Conservation (phyloP, 2,329 filamentous ascomycete species). For the Colletotrichum cordylinicola region DNA sequence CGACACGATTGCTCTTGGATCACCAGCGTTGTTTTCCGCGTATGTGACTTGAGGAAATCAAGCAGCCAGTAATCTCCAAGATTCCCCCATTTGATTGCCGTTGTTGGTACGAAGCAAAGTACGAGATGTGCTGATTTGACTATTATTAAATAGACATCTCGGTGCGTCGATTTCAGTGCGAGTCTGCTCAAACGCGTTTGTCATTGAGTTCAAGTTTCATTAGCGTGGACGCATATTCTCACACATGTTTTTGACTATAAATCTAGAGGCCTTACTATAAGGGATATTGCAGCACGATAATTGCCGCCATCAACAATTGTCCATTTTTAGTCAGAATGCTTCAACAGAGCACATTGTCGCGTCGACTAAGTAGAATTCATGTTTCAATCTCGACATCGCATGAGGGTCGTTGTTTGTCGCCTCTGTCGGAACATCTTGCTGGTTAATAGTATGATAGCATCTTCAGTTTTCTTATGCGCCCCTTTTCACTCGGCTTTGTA, state of each 20-base stretch:
- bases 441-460: too few relatives aligned
- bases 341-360: accelerated
- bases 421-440: too few relatives aligned
- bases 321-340: neutral
- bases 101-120: neutral
- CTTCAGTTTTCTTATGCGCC: too few relatives aligned
- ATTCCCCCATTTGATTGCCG: too few relatives aligned
- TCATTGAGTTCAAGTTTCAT: neutral
- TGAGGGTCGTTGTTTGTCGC: neutral
- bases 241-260: neutral
- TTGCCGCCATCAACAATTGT: accelerated
- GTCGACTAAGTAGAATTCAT: accelerated
- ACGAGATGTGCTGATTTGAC: neutral
- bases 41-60: too few relatives aligned
- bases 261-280: neutral
- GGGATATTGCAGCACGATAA: neutral
- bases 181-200: too few relatives aligned
- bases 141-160: neutral
- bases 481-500: too few relatives aligned
- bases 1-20: neutral
- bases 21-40: too few relatives aligned
- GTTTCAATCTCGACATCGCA: accelerated
- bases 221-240: neutral
- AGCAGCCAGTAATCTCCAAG: too few relatives aligned
- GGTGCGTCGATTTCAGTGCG: too few relatives aligned